Base-by-base conservation (phyloP, 805 yeast genomes). In the Starmerella asiatica region DNA sequence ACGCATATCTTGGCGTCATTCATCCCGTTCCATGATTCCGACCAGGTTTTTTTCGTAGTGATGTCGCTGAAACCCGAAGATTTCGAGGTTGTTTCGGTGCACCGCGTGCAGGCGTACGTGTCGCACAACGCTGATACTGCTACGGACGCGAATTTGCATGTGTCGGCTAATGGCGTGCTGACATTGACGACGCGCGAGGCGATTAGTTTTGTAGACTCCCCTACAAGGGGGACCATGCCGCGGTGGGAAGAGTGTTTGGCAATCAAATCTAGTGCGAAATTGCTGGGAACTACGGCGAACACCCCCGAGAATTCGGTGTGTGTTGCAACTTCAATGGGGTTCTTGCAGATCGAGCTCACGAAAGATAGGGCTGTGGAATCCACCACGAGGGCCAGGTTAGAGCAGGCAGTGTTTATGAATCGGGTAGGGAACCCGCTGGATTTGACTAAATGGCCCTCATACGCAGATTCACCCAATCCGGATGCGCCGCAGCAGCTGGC, bases 191-290 rank as follows among this genome's bases (percentile, higher is more conserved):
- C 76, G 31, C 69, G 68, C 9, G 68, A 73, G 37, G 71, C 83
- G 0, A 65, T 14, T 14, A 28, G 21, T 8, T 32, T 68, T 72
- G 3, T 38, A 42, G 5, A 81, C 36, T 67, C 71, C 5, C 30
- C 35, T 11, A 7, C 48, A 32, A 24, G 43, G 21, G 29, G 33
- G 14, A 33, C 35, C 17, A 20, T 16, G 21, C 32, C 42, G 5
- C 42, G 76, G 50, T 86, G 94, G 94, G 94, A 85, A 57, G 96
- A 88, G 55, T 63, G 73, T 11, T 64, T 86, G 11, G 60, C 67
- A 5, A 69, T 86, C 47, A 73, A 72, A 44, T 44, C 65, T 1
- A 64, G 67, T 15, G 66, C 76, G 4, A 55, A 64, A 0, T 61
- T 83, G 16, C 59, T 78, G 27, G 85, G 86, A 0, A 55, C 76